phyloP scores from a whole-genome alignment of 805 yeast genomes.

The Lipomyces orientalis region DNA sequence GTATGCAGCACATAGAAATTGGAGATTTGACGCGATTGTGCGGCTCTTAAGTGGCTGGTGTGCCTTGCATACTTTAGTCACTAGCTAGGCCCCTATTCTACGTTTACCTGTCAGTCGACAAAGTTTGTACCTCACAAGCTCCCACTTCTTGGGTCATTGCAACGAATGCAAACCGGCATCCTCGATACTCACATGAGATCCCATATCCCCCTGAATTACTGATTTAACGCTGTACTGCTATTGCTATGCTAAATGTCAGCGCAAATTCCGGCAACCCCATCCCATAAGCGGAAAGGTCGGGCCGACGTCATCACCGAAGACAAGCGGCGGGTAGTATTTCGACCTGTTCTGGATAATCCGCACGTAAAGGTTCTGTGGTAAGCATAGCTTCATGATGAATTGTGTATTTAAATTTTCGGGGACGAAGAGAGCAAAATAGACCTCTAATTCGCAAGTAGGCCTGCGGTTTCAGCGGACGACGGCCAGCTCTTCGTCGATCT shows the following conservation, averaged over 20 bases:
- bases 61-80: no score
- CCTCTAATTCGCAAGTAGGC: conserved; percentile 18
- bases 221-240: neutral
- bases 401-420: neutral
- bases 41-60: neutral
- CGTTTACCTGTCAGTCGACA: no score
- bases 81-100: no score
- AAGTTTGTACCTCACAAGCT: no score
- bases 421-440: neutral
- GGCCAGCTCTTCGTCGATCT: conserved; percentile 27
- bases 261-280: neutral
- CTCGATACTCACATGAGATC: no score
- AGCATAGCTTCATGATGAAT: neutral
- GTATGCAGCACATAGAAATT: neutral
- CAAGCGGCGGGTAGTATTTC: conserved; percentile 38
- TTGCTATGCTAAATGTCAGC: neutral
- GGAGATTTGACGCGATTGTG: neutral
- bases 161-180: no score
- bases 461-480: conserved; percentile 23
- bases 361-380: conserved; percentile 33
- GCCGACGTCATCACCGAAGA: conserved; percentile 7
- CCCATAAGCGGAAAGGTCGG: neutral
- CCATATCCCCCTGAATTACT: neutral
- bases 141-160: no score
- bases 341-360: conserved; percentile 42